A percentile compares a stretch with the other conserved stretches of the same genome.
These are phyloP conservation scores for Sporothrix inflata DNA, from an alignment of 2,329 filamentous ascomycete species.

Conservation along the genomic window DNA sequence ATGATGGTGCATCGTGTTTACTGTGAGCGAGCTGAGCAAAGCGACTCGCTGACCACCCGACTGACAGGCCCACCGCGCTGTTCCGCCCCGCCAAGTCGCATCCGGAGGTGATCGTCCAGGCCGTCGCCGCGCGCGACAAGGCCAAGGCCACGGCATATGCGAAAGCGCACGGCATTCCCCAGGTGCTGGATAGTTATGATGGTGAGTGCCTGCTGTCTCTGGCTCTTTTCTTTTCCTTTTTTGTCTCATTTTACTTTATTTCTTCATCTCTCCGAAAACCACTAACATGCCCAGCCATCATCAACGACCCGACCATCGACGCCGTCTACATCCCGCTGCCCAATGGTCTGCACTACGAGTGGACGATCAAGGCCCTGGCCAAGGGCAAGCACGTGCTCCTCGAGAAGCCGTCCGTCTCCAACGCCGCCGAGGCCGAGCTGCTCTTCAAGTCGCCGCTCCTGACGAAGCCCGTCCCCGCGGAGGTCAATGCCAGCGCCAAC, in stretches of 20 bases:
- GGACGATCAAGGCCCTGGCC: slow-evolving; percentile 51
- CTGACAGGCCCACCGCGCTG: slow-evolving; percentile 42
- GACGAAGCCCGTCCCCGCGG: slow-evolving; percentile 37
- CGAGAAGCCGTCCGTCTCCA: slow-evolving; percentile 57
- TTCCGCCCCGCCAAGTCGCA: slow-evolving; percentile 56
- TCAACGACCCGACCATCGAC: slow-evolving; percentile 47
- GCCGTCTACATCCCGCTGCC: slow-evolving; percentile 57
- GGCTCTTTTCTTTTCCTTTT: background rate
- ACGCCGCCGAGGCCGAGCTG: slow-evolving; percentile 47
- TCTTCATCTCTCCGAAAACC: background rate
- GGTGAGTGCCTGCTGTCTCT: slow-evolving; percentile 39
- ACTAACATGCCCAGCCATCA: slow-evolving; percentile 23
- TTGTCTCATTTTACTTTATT: background rate
- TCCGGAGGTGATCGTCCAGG: slow-evolving; percentile 56
- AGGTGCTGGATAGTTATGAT: slow-evolving; percentile 54
- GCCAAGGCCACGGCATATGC: slow-evolving; percentile 53
- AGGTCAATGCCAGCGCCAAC: slow-evolving; percentile 1
- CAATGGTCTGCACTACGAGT: slow-evolving; percentile 49
- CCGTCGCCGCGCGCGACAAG: slow-evolving; percentile 56
- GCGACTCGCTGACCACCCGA: background rate
- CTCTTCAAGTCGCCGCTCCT: slow-evolving; percentile 49
- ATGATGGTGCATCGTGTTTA: background rate
- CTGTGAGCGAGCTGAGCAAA: background rate
- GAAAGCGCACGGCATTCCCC: slow-evolving; percentile 54
- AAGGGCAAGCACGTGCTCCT: slow-evolving; percentile 59